Conservation (phyloP, 2,329 filamentous ascomycete species). For the Orbilia brochopaga region DNA sequence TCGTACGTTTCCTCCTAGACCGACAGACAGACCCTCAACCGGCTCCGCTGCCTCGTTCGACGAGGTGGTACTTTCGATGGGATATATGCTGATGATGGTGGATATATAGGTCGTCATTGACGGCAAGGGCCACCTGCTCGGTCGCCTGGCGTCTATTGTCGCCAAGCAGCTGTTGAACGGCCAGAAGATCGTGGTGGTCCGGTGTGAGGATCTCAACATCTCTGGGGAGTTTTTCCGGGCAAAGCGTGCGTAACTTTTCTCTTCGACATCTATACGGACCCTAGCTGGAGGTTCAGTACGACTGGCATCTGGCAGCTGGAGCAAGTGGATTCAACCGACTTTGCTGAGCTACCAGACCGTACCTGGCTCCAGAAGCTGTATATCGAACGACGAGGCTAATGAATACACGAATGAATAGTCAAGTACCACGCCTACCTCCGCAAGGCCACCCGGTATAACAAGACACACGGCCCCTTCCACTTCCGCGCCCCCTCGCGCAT, state of each 20-base stretch:
- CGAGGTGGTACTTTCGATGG: not conserved
- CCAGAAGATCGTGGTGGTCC: conserved; percentile 99
- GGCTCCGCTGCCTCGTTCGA: no score
- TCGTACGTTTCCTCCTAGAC: conserved; percentile 25
- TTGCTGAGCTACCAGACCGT: no score
- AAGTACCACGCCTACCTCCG: conserved; percentile 99
- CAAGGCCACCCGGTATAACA: conserved; percentile 99
- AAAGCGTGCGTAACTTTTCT: conserved; percentile 81
- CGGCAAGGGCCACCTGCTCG: conserved; percentile 99
- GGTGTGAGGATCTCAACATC: conserved; percentile 99
- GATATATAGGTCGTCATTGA: conserved; percentile 86
- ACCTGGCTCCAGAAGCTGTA: no score
- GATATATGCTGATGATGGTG: conserved; percentile 28
- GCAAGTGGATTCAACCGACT: no score
- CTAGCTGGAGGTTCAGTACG: no score
- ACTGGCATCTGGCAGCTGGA: no score
- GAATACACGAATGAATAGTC: conserved; percentile 65
- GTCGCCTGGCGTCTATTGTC: conserved; percentile 95
- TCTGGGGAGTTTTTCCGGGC: conserved; percentile 99
- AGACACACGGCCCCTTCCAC: conserved; percentile 99
- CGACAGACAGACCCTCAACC: no score
- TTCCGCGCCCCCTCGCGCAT: conserved; percentile 99
- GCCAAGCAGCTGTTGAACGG: conserved; percentile 99
- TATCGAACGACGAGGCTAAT: not conserved
- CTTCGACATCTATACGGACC: no score